Evolutionary conservation across 108 stramenopile genomes (phyloP), one percentile per base, ranked within the genome.

Genomic region (Nitzschia sp.): DNA sequence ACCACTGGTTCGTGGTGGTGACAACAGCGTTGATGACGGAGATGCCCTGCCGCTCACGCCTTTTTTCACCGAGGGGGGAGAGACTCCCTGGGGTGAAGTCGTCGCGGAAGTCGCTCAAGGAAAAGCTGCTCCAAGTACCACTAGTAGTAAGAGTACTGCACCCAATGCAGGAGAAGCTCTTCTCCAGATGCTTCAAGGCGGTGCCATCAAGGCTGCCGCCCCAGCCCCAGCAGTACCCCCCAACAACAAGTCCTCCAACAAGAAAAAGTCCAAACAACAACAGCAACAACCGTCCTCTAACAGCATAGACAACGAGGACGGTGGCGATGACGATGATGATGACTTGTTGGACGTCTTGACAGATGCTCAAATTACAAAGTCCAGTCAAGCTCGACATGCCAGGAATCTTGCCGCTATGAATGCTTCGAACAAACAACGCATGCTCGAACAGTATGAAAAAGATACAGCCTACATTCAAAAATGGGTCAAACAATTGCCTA

Each of bases 61-160:
- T 0, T 94, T 94, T 63, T 94, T 94, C 44, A 85, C 85, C 11
- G 53, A 83, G 62, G 84, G 80, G 29, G 92, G 92, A 22, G 84
- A 55, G 19, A 87, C 90, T 36, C 90, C 93, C 0, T 94, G 93
- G 93, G 93, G 89, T 50, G 87, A 93, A 32, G 65, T 72, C 9
- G 74, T 79, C 13, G 66, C 50, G 2, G 83, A 73, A 55, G 71
- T 67, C 4, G 48, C 48, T 5, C 4, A 22, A 5, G 19, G 16
- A n/a, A 22, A 8, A 5, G 19, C 48, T 16, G 19, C 48, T 21
- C 9, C 19, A 5, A 21, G 16, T 22, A 50, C 48, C 4, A 41
- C 38, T 41, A 41, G 11, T 6, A 13, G 0, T 53, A n/a, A n/a
- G n/a, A 53, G 26, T 53, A 64, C 23, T 11, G 56, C 48, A 15